These are phyloP conservation scores for Lathyrus tuberosus DNA, from an alignment of 306 rosid species.

Conservation along the genomic window DNA sequence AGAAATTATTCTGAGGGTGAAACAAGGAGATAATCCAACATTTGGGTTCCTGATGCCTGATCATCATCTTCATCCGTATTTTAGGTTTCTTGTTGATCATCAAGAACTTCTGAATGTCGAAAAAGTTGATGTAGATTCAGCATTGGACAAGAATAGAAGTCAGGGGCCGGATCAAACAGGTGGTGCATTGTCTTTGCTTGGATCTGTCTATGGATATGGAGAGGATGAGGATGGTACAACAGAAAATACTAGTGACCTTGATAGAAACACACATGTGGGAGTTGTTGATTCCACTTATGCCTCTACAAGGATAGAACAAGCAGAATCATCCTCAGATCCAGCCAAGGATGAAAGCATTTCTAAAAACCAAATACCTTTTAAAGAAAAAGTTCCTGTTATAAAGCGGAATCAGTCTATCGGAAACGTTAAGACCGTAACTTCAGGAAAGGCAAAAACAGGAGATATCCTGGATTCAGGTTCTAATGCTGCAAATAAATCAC, in stretches of 20 bases:
- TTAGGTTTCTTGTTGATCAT: constrained; percentile 76
- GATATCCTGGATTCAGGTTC: constrained; percentile 41
- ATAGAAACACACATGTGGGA: constrained; percentile 38
- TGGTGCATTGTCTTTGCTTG: constrained; percentile 89
- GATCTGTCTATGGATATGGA: constrained; percentile 78
- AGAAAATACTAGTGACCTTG: constrained; percentile 43
- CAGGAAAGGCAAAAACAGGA: constrained; percentile 46
- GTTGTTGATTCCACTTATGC: constrained; percentile 39
- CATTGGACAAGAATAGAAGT: constrained; percentile 50
- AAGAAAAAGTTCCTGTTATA: constrained; percentile 63
- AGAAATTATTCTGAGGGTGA: constrained; percentile 87
- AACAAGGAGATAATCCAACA: constrained; percentile 87
- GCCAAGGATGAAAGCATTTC: constrained; percentile 46
- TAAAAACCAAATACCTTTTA: constrained; percentile 46
- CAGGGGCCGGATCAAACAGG: constrained; percentile 57
- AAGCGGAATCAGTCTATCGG: constrained; percentile 62
- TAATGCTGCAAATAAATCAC: constrained; percentile 43
- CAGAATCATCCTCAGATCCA: constrained; percentile 45
- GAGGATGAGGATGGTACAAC: constrained; percentile 75
- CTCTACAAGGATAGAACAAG: constrained; percentile 47
- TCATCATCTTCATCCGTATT: constrained; percentile 79
- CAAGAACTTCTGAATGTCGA: constrained; percentile 64
- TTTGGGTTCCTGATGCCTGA: constrained; percentile 93
- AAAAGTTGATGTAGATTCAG: constrained; percentile 45
- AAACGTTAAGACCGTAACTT: constrained; percentile 48